Conservation (phyloP, 2,329 filamentous ascomycete genomes). For the Ambrosiella cleistominuta region DNA sequence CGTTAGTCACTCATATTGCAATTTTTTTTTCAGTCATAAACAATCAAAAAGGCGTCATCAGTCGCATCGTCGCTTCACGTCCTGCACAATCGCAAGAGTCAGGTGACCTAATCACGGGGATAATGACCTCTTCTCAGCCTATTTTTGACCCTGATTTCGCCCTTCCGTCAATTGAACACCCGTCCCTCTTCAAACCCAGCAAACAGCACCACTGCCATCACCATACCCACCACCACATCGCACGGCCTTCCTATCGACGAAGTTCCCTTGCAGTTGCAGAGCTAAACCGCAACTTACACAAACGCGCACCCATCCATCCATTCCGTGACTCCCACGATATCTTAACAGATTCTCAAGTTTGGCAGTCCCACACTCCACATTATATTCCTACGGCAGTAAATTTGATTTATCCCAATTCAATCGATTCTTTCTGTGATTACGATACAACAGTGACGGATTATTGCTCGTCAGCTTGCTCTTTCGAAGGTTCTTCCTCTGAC, state of each 20-base stretch:
- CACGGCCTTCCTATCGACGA: neutral
- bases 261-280: too few relatives aligned
- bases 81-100: neutral
- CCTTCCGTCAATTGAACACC: constrained; percentile 6
- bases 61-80: neutral
- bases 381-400: too few relatives aligned
- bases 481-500: neutral
- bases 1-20: too few relatives aligned
- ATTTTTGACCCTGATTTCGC: constrained; percentile 6
- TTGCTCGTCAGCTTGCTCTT: neutral
- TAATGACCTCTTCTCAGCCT: constrained; percentile 5
- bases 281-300: too few relatives aligned
- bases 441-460: neutral
- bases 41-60: too few relatives aligned
- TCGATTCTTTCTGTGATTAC: too few relatives aligned
- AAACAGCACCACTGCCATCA: neutral
- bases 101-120: neutral
- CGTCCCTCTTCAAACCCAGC: neutral
- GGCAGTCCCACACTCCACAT: too few relatives aligned
- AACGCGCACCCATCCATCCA: too few relatives aligned
- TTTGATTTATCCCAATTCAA: too few relatives aligned
- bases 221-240: neutral
- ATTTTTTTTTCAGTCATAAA: too few relatives aligned
- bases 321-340: too few relatives aligned
- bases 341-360: too few relatives aligned